Base-by-base conservation (phyloP, 768 basidiomycete genomes). In the Pholiota microspora region DNA sequence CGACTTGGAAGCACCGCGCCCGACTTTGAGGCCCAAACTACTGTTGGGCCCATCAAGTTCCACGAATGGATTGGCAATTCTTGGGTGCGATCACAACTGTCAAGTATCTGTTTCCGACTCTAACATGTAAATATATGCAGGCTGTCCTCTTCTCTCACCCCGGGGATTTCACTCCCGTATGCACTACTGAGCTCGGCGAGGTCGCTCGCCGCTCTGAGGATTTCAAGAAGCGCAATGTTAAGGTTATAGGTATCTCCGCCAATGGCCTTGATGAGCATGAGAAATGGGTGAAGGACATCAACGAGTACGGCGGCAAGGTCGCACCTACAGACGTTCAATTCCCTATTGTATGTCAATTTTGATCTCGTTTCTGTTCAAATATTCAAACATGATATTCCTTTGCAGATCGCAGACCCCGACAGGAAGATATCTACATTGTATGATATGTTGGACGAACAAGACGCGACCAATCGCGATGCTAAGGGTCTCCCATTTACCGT, bases 151-250 rank as follows among this genome's bases (percentile, higher is more conserved):
- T 98, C 83, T 96, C 94, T 27, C 94, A 97, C 71, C 94, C 94
- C 0, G 94, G 89, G 40, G 89, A 93, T 67, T 93, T 93, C 67
- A 91, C 89, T n/a, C 89, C 90, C 46, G 88, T 95, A 49, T 94
- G 92, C 81, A 95, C 97, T 45, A 99, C 97, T 51, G 97, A 98
- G 76, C 88, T 98, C 32, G 94, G 92, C 48, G 96, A 97, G 69
- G 94, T 97, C 40, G 89, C 97, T 47, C 87, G 92, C 59, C 89
- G 92, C 56, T 80, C 84, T 10, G 76, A 77, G 13, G 95, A 98
- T 71, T 99, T 98, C 69, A 78, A 74, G 47, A 84, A 86, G 67
- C 88, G 97, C 57, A 83, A 85, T 61, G 94, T 98, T 66, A 98
- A 98, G 75, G 80, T 96, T 58, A 93, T 95, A 59, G 94, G 94